Conservation (phyloP, 2,329 filamentous ascomycete species). For the Penicillium capsulatum region DNA sequence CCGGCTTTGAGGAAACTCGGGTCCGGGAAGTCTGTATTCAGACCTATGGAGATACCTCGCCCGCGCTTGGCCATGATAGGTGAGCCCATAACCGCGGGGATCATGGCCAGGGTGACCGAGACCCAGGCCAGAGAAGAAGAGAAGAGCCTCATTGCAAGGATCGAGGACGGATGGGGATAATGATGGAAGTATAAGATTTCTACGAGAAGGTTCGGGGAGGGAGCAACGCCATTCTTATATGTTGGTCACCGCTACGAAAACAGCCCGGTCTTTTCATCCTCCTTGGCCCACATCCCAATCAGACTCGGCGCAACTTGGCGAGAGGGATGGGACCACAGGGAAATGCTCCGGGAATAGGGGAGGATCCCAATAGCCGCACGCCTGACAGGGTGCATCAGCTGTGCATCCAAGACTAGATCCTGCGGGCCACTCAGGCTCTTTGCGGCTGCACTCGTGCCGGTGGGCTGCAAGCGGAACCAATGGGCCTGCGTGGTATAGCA, state of each 20-base stretch:
- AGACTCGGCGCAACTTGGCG: neutral
- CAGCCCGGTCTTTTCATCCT: neutral
- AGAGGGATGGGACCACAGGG: neutral
- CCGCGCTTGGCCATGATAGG: slow-evolving; percentile 18
- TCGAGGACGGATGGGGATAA: neutral
- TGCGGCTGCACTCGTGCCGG: neutral
- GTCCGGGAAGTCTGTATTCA: slow-evolving; percentile 41
- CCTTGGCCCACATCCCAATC: neutral
- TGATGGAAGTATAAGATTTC: too few species aligned
- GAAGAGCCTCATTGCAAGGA: neutral
- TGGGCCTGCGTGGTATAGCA: neutral
- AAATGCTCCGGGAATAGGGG: neutral
- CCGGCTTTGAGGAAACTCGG: slow-evolving; percentile 46
- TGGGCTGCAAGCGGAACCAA: neutral
- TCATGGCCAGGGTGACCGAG: slow-evolving; percentile 8
- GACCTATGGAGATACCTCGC: slow-evolving; percentile 22
- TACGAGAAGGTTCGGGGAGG: too few species aligned
- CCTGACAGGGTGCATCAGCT: neutral
- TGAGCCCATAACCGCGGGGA: slow-evolving; percentile 15
- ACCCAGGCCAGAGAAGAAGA: neutral
- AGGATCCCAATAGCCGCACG: neutral
- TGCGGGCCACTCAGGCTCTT: neutral
- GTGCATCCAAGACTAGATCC: neutral
- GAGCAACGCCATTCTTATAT: neutral
- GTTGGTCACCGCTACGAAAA: neutral